A percentile compares a stretch with the other conserved stretches of the same genome.
Conservation (phyloP, 257 asterid species). For the Salvia miltiorrhiza region DNA sequence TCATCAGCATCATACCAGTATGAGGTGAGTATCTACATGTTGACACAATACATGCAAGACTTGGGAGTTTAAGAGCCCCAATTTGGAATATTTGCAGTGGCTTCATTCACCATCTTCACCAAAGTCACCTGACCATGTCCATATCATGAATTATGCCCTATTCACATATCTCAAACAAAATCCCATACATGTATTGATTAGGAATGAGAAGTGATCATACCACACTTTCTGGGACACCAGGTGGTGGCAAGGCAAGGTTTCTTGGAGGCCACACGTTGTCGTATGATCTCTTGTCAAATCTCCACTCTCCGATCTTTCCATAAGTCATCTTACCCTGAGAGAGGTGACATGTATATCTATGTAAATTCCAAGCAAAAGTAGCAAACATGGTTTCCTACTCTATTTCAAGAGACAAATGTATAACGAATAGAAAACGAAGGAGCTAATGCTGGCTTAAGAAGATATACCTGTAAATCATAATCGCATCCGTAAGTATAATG, state of each 20-base stretch:
- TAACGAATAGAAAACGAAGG: neutral
- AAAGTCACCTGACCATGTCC: slow-evolving; percentile 66
- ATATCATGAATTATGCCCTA: neutral
- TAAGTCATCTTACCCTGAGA: slow-evolving; percentile 74
- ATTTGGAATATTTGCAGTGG: slow-evolving; percentile 74
- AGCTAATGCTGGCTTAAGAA: neutral
- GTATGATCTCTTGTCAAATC: slow-evolving; percentile 91
- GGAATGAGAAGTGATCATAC: slow-evolving; percentile 34
- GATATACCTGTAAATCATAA: slow-evolving; percentile 70
- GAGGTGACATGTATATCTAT: neutral
- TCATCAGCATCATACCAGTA: neutral
- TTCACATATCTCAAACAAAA: neutral
- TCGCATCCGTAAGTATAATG: slow-evolving; percentile 97
- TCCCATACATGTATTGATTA: neutral
- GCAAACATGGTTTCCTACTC: neutral
- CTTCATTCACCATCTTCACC: slow-evolving; percentile 90
- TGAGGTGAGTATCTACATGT: neutral
- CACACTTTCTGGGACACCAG: slow-evolving; percentile 96
- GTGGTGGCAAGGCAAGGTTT: slow-evolving; percentile 85
- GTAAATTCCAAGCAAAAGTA: neutral
- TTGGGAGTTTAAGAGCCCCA: slow-evolving; percentile 60
- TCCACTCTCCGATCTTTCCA: slow-evolving; percentile 97
- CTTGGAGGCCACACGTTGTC: slow-evolving; percentile 64
- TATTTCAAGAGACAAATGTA: too few relatives aligned
- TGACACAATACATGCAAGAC: neutral